Base-by-base conservation (phyloP, 192 early-diverging fungal genomes). In the Umbelopsis isabellina region DNA sequence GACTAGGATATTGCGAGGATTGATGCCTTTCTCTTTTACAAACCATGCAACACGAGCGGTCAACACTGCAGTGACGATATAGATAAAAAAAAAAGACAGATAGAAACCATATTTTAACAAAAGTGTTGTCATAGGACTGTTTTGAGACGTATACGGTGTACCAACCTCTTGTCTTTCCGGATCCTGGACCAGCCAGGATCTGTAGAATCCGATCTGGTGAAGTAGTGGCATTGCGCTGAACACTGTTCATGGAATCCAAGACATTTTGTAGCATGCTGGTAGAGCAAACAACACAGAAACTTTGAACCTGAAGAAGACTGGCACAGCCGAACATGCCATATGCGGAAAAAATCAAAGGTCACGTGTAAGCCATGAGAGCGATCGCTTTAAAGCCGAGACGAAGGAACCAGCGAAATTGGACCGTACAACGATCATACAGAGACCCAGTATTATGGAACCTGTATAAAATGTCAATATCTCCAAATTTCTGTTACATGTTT, bases 1-100 rank as follows among this genome's bases (percentile, higher is more conserved):
- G 8, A 75, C 77, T 4, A 74, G 25, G 22, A 79, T 45, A 21
- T 15, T 44, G 4, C 4, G 15, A 3, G 77, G 77, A 9, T 65
- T 45, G 11, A 71, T 12, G 2, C 53, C 2, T 10, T 66, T 46
- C 18, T 67, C 49, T 23, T 64, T 45, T 4, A 79, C 67, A 3
- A 79, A 49, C 44, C 61, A 58, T 3, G 77, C 77, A 21, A 79
- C 73, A n/a, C 77, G 69, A 20, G 72, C 51, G 12, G 77, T 79
- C 44, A 75, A 65, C n/a, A 66, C 72, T 76, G 3, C 2, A 18
- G 18, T 30, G 27, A 25, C 3, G 2, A 10, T 13, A 55, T 16
- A 5, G 4, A 23, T 25, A 4, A 53, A 12, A 4, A 10, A 1
- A 6, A 41, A 41, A 41, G 10, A 41, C 10, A 41, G 10, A 41